Evolutionary conservation across 2,329 filamentous ascomycete species (phyloP), one percentile per base, ranked within the genome.

Genomic region (Penicillium sp.): DNA sequence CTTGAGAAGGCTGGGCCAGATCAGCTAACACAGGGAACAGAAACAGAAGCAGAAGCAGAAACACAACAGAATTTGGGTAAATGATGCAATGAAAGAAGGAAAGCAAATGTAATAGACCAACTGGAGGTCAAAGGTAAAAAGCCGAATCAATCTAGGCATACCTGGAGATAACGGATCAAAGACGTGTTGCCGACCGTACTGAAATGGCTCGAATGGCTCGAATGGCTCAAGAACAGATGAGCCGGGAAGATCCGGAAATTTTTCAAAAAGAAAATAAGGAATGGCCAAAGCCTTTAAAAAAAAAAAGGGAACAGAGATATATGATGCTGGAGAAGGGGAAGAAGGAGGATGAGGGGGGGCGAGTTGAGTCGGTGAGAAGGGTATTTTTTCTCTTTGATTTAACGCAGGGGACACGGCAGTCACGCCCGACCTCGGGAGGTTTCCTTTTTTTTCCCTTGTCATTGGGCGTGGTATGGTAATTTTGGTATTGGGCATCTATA

Each of bases 281-380:
- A 33, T 5, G 31, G 31, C 31, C 13, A 33, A 33, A 33, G 31
- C 31, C 31, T 33, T 33, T 13, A 13, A 13, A 31, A 31, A 31
- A 15, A 6, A 6, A 31, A 31, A 31, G 6, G 12, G 31, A 33
- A 15, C 31, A 33, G 31, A 47, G 54, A 42, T 21, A 43, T 17
- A 43, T 27, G 41, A 43, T 43, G 21, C 21, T 42, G 13, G n/a
- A 42, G 19, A 43, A 46, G 55, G 52, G 56, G 49, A 25, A 54
- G 56, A 56, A 57, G 51, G 57, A 59, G 62, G 55, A 64, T 54
- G 54, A 58, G 5, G 59, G 46, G 53, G 58, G 58, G 42, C 54
- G 50, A 50, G 54, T 46, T 45, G 54, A 55, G 65, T 68, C 69
- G 68, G 63, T 66, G 69, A 69, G 61, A 58, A 48, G 46, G 46